Conservation (phyloP, 257 asterid genomes). For the Mitragyna speciosa region DNA sequence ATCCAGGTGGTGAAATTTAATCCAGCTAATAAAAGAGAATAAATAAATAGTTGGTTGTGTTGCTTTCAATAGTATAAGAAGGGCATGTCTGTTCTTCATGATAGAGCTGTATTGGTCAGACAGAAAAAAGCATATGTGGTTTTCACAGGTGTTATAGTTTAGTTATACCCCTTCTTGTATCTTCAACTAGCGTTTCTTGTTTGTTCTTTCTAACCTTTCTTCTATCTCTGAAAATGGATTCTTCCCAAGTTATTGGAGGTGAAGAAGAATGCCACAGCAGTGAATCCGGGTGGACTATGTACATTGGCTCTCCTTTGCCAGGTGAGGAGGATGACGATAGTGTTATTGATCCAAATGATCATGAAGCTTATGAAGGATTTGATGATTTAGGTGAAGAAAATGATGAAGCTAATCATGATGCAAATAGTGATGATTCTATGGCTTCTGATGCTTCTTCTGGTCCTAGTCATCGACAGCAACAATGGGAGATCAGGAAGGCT, state of each 20-base stretch:
- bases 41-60: conserved; percentile 19
- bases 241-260: conserved; percentile 28
- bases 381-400: conserved; percentile 10
- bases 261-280: conserved; percentile 48
- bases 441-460: conserved; percentile 51
- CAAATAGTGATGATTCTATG: conserved; percentile 44
- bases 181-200: conserved; percentile 10
- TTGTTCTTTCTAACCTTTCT: neutral
- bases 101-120: conserved; percentile 28
- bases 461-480: conserved; percentile 24
- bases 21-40: conserved; percentile 21
- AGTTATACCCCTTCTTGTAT: neutral
- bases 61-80: conserved; percentile 34
- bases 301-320: conserved; percentile 38
- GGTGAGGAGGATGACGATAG: conserved; percentile 15
- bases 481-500: conserved; percentile 5
- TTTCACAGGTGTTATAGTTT: conserved; percentile 27
- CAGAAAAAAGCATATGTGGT: conserved; percentile 20
- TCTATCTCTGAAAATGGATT: conserved; percentile 23
- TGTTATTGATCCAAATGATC: neutral
- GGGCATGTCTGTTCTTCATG: conserved; percentile 33
- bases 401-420: neutral
- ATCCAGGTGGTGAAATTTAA: conserved; percentile 35
- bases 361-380: neutral
- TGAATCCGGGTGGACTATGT: conserved; percentile 58